Evolutionary conservation across 768 basidiomycete species (phyloP).

Genomic region (Boletus rex-veris): DNA sequence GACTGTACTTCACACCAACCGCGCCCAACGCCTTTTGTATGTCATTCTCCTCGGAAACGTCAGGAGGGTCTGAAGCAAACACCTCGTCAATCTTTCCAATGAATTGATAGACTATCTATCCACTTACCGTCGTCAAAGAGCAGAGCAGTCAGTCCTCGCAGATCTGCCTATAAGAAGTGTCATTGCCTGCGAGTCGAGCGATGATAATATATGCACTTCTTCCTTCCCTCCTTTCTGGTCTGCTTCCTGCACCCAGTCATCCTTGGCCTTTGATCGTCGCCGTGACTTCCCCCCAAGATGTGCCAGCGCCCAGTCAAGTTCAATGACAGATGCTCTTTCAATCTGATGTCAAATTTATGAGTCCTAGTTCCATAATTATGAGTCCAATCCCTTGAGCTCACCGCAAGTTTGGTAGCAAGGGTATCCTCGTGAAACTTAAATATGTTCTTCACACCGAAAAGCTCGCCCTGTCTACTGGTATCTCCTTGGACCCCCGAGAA

Average conservation of each 20-base stretch:
- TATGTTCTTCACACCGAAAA: conserved; percentile 84
- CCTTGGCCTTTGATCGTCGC: conserved; percentile 29
- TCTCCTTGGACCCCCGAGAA: conserved; percentile 84
- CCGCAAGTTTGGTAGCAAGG: conserved; percentile 70
- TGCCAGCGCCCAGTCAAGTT: conserved; percentile 78
- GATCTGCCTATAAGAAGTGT: conserved; percentile 39
- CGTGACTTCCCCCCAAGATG: conserved; percentile 50
- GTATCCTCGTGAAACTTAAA: conserved; percentile 72
- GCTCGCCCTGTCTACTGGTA: conserved; percentile 67
- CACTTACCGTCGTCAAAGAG: conserved; percentile 65
- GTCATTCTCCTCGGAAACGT: conserved; percentile 41
- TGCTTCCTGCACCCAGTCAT: conserved; percentile 45
- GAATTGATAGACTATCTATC: neutral
- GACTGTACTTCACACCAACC: conserved; percentile 68
- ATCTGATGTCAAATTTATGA: conserved; percentile 47
- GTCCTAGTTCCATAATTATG: neutral
- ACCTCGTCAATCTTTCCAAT: neutral
- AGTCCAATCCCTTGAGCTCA: conserved; percentile 31
- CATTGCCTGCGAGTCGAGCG: neutral
- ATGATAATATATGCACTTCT: conserved; percentile 13
- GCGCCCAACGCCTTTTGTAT: conserved; percentile 56
- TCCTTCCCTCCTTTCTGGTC: conserved; percentile 43
- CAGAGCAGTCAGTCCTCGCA: conserved; percentile 61
- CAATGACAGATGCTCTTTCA: conserved; percentile 66
- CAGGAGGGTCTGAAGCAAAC: conserved; percentile 35